Evolutionary conservation across 2,329 filamentous ascomycete species (phyloP).

Genomic region (Aspergillus bombycis): DNA sequence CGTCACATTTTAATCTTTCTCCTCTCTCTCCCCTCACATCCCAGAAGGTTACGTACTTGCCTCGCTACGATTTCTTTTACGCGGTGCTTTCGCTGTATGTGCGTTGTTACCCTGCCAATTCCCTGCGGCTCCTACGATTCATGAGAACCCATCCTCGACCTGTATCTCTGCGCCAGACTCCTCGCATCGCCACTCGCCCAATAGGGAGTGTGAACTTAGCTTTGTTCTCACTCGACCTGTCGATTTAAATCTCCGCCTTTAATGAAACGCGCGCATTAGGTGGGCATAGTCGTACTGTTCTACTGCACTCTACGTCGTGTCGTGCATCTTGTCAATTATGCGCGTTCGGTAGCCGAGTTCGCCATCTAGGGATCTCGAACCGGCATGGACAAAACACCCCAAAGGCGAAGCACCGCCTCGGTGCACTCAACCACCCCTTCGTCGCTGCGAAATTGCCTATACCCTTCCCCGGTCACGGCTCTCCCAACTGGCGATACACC

Average conservation of each 20-base stretch:
- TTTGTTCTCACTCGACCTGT: constrained; percentile 21
- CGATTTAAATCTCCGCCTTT: constrained; percentile 12
- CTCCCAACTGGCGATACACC: constrained; percentile 22
- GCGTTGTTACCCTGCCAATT: not conserved
- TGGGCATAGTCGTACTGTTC: constrained; percentile 21
- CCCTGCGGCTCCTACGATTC: not conserved
- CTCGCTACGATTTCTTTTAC: not conserved
- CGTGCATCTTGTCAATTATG: constrained; percentile 31
- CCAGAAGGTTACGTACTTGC: not conserved
- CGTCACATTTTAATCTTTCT: constrained; percentile 12
- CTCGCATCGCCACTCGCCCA: constrained; percentile 5
- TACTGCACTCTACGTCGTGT: constrained; percentile 25
- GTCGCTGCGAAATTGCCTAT: constrained; percentile 26
- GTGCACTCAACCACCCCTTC: constrained; percentile 28
- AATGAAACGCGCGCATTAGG: constrained; percentile 13
- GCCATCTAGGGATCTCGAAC: constrained; percentile 13
- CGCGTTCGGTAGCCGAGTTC: constrained; percentile 22
- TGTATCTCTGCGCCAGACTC: constrained; percentile 1
- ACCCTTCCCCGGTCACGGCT: constrained; percentile 26
- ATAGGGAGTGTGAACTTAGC: constrained; percentile 8
- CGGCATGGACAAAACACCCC: constrained; percentile 31
- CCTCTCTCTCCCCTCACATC: constrained; percentile 21
- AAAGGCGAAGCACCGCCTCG: constrained; percentile 29
- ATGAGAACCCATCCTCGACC: not conserved
- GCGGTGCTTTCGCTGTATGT: not conserved